Evolutionary conservation across 108 stramenopile genomes (phyloP), one percentile per base, ranked within the genome.

Genomic region (Seminavis robusta): DNA sequence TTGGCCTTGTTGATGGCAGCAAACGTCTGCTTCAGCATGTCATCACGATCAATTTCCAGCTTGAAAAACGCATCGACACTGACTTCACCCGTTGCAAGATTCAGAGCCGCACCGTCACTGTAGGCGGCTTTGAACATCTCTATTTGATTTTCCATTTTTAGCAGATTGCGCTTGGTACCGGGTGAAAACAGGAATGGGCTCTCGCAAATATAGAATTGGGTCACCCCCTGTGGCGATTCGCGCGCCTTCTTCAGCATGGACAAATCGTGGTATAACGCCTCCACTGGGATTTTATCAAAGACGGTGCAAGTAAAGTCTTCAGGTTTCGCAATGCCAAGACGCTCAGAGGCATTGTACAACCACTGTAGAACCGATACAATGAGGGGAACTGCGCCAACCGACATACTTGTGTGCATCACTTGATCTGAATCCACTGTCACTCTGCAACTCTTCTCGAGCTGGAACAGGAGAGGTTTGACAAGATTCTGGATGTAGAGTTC

Each of bases 121-220:
- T 37, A 46, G 43, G 79, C 79, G 8, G 79, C 75, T 36, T 77
- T 64, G 27, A 77, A 54, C 78, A 82, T 81, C 4, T 79, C 58
- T n/a, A 88, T 33, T 61, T 84, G 78, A 28, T 63, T 65, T 46
- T 88, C 83, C 44, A 88, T 80, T 50, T 79, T 70, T 1, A 88
- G 61, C 45, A 88, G 55, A 49, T 81, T 73, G 38, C 83, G 64
- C 39, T 88, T 88, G 21, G 63, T 52, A 11, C 58, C 65, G 2
- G 86, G 81, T 6, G 80, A 63, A 9, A 88, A 54, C 52, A 88
- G 62, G 49, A 84, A 88, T 20, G 86, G 83, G 52, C 71, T 65
- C 0, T 59, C 71, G 21, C 66, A 75, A 26, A 88, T 47, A 46
- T 74, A 82, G 54, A 83, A 83, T 26, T 74, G 66, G 44, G 56